phyloP scores from a whole-genome alignment of 345 rosid species.

The Xanthoceras sorbifolium region DNA sequence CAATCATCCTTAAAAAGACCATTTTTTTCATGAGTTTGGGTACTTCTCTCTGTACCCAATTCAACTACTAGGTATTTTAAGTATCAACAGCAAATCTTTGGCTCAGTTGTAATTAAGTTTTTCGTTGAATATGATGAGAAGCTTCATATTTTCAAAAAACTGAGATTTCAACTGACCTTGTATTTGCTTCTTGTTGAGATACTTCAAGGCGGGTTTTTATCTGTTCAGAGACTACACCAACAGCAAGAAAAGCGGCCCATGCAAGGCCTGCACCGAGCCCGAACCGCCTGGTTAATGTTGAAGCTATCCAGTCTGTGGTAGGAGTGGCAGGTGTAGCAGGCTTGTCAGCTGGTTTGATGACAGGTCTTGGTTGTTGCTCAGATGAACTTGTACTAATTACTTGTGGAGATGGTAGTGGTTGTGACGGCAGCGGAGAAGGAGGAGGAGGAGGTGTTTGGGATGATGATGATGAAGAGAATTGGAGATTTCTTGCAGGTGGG shows the following conservation, averaged over 20 bases:
- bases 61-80: too few relatives aligned
- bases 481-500: conserved; percentile 36
- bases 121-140: too few relatives aligned
- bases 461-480: conserved; percentile 30
- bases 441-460: conserved; percentile 36
- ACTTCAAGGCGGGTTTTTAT: conserved; percentile 81
- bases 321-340: conserved; percentile 40
- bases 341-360: conserved; percentile 26
- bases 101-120: too few relatives aligned
- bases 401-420: conserved; percentile 34
- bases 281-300: conserved; percentile 76
- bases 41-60: too few relatives aligned
- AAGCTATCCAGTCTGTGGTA: conserved; percentile 90
- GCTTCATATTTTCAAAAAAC: too few relatives aligned
- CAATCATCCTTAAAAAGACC: too few relatives aligned
- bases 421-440: conserved; percentile 41
- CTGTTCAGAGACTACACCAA: conserved; percentile 90
- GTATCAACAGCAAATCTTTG: too few relatives aligned
- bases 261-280: conserved; percentile 93
- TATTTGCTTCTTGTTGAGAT: conserved; percentile 73
- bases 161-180: conserved; percentile 47
- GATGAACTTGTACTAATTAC: conserved; percentile 34
- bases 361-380: conserved; percentile 38
- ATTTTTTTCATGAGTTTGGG: too few relatives aligned
- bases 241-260: conserved; percentile 80